These are phyloP conservation scores for Hortiboletus rubellus DNA, from an alignment of 1,284 basidiomycete genomes.

Conservation along the genomic window DNA sequence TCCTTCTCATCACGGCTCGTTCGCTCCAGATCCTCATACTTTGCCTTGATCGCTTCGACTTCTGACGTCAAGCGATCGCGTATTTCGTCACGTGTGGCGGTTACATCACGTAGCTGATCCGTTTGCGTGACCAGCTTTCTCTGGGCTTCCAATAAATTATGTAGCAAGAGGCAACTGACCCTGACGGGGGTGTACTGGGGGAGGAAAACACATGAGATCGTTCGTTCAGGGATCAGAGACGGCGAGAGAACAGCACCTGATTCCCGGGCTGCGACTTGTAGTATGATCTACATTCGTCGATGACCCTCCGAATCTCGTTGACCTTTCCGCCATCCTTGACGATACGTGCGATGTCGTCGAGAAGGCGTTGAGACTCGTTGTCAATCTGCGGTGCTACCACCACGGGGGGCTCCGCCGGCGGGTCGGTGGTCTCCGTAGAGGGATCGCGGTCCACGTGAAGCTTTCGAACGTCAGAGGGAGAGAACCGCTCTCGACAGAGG, in stretches of 20 bases:
- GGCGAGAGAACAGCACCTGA: conserved; percentile 32
- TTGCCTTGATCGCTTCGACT: conserved; percentile 25
- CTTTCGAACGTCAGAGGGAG: conserved; percentile 31
- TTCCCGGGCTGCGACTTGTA: conserved; percentile 38
- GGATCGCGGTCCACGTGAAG: conserved; percentile 35
- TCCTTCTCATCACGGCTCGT: conserved; percentile 39
- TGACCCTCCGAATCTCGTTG: conserved; percentile 37
- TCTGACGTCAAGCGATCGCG: conserved; percentile 32
- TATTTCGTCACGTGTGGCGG: conserved; percentile 30
- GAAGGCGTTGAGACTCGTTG: conserved; percentile 35
- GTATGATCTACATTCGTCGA: conserved; percentile 40
- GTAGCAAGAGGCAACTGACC: conserved; percentile 34
- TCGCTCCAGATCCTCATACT: conserved; percentile 29
- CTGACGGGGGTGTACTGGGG: conserved; percentile 35
- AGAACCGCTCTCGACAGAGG: conserved; percentile 37
- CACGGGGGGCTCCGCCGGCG: conserved; percentile 19
- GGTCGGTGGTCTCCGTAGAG: background rate
- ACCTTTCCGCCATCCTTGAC: conserved; percentile 39
- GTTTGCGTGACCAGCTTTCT: conserved; percentile 29
- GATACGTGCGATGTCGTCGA: conserved; percentile 38
- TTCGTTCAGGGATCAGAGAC: conserved; percentile 6
- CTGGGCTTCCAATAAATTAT: conserved; percentile 35
- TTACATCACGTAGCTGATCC: conserved; percentile 29
- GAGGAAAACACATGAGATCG: background rate
- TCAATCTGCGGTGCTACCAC: conserved; percentile 25